Conservation (phyloP, 164 flowering plant species). For the Echeveria elegans region DNA sequence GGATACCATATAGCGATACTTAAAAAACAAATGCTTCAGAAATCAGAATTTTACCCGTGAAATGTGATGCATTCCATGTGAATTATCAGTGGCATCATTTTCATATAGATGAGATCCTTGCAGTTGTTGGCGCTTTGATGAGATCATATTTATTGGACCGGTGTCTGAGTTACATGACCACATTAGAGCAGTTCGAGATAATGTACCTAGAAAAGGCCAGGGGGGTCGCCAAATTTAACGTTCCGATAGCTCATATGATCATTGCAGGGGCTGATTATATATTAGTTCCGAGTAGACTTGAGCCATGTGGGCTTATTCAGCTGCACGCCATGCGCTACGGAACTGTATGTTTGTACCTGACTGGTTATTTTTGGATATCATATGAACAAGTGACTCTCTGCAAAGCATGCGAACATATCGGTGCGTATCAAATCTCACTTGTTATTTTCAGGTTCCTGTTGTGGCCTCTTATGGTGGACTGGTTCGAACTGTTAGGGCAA, state of each 20-base stretch:
- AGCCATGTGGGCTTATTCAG: slow-evolving; percentile 97
- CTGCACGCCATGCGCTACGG: slow-evolving; percentile 90
- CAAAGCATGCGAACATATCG: no score
- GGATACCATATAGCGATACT: not conserved
- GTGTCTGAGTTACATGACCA: slow-evolving; percentile 85
- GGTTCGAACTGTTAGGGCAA: slow-evolving; percentile 90
- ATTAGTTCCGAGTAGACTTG: slow-evolving; percentile 82
- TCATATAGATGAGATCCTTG: slow-evolving; percentile 44
- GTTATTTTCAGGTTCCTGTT: slow-evolving; percentile 42
- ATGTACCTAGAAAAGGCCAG: slow-evolving; percentile 57
- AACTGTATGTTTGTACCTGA: slow-evolving; percentile 24
- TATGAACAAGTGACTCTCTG: no score
- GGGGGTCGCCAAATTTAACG: slow-evolving; percentile 84
- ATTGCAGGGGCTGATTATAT: slow-evolving; percentile 77
- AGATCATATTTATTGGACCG: slow-evolving; percentile 37
- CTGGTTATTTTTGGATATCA: not conserved
- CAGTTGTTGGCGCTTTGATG: slow-evolving; percentile 31
- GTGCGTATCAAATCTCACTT: not conserved
- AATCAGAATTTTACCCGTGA: slow-evolving; percentile 59
- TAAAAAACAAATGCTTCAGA: not conserved
- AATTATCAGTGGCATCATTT: slow-evolving; percentile 42
- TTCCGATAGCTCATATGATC: slow-evolving; percentile 79
- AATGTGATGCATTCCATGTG: slow-evolving; percentile 49
- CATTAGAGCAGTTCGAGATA: slow-evolving; percentile 60
- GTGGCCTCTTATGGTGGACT: slow-evolving; percentile 92